Evolutionary conservation across 208 protist genomes (phyloP), one percentile per base, ranked within the genome.

Genomic region (Trypanosoma cruzi): DNA sequence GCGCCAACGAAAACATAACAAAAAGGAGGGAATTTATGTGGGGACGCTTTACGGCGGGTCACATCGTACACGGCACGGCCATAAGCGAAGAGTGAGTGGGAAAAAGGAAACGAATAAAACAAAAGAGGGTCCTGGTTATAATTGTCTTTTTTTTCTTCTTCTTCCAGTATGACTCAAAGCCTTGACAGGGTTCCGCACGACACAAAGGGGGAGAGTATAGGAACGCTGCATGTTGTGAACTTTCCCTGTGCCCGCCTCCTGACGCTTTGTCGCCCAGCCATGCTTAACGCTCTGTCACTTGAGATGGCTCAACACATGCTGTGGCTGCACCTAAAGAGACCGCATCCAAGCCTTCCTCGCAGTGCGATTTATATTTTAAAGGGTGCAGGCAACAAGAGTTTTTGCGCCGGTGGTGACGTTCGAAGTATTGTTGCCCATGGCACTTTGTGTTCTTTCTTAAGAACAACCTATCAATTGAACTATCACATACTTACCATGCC

Each of bases 391-490:
- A 46, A 48, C 14, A 93, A 93, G 50, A 86, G 85, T 10, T 97
- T 97, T 53, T 97, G 88, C 54, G 82, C 92, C 16, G 92, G 92
- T 60, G 92, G 89, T 26, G 86, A 97, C 71, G 77, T 95, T 31
- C 80, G 58, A 28, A 68, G 70, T 31, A 66, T 94, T 64, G 73
- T 88, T 13, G 49, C 67, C 14, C 22, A 63, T 36, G 69, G 40
- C 10, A 74, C 66, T 20, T 68, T 90, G 31, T 48, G 64, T 36
- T 58, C 50, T 1, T 69, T 92, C 44, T 55, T 85, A 58, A 65
- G 68, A 40, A 71, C 89, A 20, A 77, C 81, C 75, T 94, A 93
- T 49, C 78, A 86, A 74, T 55, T 97, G 14, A 80, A 93, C 61
- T 55, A 94, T 55, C 69, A 82, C 48, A 68, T 94, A 28, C 62